phyloP scores from a whole-genome alignment of 805 yeast species.

The Cyberlindnera mississippiensis region DNA sequence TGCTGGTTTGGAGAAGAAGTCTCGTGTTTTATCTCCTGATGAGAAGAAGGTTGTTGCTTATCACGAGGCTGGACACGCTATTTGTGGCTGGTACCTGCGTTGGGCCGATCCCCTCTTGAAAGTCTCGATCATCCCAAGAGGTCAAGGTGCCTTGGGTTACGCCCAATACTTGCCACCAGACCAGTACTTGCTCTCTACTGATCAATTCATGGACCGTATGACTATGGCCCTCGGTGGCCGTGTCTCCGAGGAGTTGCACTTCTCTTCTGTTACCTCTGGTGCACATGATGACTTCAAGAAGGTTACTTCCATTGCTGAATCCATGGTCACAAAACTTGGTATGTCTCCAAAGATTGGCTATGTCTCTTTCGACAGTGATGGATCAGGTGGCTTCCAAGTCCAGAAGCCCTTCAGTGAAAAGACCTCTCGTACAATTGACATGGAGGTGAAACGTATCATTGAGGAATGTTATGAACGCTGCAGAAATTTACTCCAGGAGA shows the following conservation, averaged over 20 bases:
- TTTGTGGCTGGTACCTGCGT: conserved; percentile 89
- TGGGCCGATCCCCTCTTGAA: conserved; percentile 88
- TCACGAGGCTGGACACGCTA: conserved; percentile 97
- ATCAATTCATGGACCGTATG: conserved; percentile 79
- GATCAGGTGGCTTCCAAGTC: conserved; percentile 49
- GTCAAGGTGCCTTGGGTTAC: conserved; percentile 93
- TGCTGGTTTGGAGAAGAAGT: conserved; percentile 89
- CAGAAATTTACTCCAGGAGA: conserved; percentile 51
- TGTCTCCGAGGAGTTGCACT: conserved; percentile 86
- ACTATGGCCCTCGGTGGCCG: conserved; percentile 94
- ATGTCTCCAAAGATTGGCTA: conserved; percentile 82
- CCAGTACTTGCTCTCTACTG: conserved; percentile 69
- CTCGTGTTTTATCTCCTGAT: conserved; percentile 70
- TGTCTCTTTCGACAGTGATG: conserved; percentile 49
- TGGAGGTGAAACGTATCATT: conserved; percentile 64
- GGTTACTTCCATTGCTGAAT: conserved; percentile 82
- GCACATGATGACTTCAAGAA: conserved; percentile 92
- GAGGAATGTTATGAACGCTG: conserved; percentile 63
- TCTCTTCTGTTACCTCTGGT: conserved; percentile 84
- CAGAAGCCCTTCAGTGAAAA: conserved; percentile 67
- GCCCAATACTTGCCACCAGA: conserved; percentile 94
- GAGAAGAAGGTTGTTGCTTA: conserved; percentile 86
- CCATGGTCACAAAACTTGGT: conserved; percentile 85
- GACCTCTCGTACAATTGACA: conserved; percentile 64
- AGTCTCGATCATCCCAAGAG: conserved; percentile 93